Base-by-base conservation (phyloP, 257 asterid genomes). In the Oldenlandia corymbosa region DNA sequence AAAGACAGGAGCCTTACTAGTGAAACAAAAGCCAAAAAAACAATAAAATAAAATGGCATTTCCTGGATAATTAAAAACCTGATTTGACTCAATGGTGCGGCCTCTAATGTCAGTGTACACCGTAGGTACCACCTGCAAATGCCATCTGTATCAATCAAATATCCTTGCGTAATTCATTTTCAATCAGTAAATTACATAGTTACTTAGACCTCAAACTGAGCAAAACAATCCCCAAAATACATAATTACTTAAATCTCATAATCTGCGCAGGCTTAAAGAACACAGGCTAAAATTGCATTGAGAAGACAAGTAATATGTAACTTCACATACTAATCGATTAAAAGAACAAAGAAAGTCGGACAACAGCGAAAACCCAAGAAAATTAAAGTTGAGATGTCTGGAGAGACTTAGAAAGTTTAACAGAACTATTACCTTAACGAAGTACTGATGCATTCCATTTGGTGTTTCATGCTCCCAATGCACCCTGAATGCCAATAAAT, bases 71-170 rank as follows among this genome's bases (percentile, higher is more conserved):
- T 7, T 60, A 30, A 0, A 55, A 76, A 90, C 99, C 99, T 93
- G 99, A 74, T 93, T 93, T 60, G 99, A 90, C 75, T 88, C 72
- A 36, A 90, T 90, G 5, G 68, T 79, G 57, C 69, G 88, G 68
- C 99, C 91, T 78, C 91, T 81, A 57, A 88, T 74, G 69, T 81
- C 67, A 64, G 95, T 90, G 73, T 84, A 88, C 60, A 80, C 56
- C 36, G 99, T 90, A 61, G 99, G 99, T 65, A 93, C 99, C 74
- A 90, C 99, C 99, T 90, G 88, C 81, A 81, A 67, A 71, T 69
- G 73, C 78, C 79, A 64, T 56, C 20, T 27, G 36, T 34, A 32
- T 52, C 64, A 56, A 70, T 34, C 46, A 53, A 21, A 31, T 34
- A 30, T 24, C 23, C 61, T 62, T 23, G 32, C 46, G 65, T 58